A percentile compares a stretch with the other conserved stretches of the same genome.
phyloP scores from a whole-genome alignment of 1,284 basidiomycete genomes.

The Laetiporus sulphureus region DNA sequence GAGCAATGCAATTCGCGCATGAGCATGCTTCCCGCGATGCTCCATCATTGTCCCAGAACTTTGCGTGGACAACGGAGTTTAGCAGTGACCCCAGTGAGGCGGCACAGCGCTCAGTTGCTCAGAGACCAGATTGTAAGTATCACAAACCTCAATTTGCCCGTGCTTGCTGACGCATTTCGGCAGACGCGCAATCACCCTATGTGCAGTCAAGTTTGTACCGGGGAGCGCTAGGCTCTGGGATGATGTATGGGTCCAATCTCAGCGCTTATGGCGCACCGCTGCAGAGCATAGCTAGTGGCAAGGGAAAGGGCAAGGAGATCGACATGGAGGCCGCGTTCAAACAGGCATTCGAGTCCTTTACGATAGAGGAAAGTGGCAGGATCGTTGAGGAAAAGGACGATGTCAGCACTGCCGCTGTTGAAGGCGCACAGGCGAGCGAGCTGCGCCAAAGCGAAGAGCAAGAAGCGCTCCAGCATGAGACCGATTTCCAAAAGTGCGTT shows the following conservation, averaged over 20 bases:
- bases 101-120: slow-evolving; percentile 12
- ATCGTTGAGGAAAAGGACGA: slow-evolving; percentile 51
- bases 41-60: slow-evolving; percentile 4
- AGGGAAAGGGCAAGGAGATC: slow-evolving; percentile 66
- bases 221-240: slow-evolving; percentile 23
- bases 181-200: slow-evolving; percentile 22
- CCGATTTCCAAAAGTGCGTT: slow-evolving; percentile 44
- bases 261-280: slow-evolving; percentile 10
- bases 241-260: slow-evolving; percentile 23
- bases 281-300: slow-evolving; percentile 46
- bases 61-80: slow-evolving; percentile 28
- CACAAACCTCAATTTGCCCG: too few species aligned
- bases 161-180: neutral
- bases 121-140: slow-evolving; percentile 18
- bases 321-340: slow-evolving; percentile 79
- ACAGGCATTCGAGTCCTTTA: slow-evolving; percentile 44
- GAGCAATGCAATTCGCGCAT: slow-evolving; percentile 10
- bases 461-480: slow-evolving; percentile 8
- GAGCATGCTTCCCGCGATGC: slow-evolving; percentile 11
- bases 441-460: too few species aligned
- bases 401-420: slow-evolving; percentile 33
- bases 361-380: slow-evolving; percentile 34
- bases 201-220: slow-evolving; percentile 30
- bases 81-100: slow-evolving; percentile 11
- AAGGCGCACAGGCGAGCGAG: slow-evolving; percentile 28